Conservation (phyloP, 257 asterid genomes). For the Hygrophila difformis region DNA sequence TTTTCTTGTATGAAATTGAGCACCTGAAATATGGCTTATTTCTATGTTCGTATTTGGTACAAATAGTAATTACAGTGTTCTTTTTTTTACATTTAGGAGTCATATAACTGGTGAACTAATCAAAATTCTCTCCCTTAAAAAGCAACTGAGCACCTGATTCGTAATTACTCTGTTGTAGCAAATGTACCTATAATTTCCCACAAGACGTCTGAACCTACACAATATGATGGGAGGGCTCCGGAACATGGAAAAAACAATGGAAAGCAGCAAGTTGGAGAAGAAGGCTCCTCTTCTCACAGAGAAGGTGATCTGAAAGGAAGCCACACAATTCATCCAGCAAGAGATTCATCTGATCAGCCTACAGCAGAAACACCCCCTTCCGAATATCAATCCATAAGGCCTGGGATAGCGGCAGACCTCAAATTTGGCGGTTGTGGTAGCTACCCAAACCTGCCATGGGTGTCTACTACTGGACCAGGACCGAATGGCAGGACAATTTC, state of each 20-base stretch:
- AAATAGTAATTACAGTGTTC: too few relatives aligned
- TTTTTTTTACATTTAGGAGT: too few relatives aligned
- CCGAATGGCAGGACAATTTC: constrained; percentile 86
- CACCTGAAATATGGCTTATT: too few relatives aligned
- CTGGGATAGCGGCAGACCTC: constrained; percentile 77
- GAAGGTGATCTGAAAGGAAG: constrained; percentile 41
- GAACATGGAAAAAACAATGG: constrained; percentile 47
- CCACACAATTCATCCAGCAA: constrained; percentile 27
- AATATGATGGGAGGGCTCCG: constrained; percentile 41
- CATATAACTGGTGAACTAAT: too few relatives aligned
- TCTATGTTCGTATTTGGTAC: too few relatives aligned
- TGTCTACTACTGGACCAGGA: constrained; percentile 72
- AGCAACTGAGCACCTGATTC: constrained; percentile 16
- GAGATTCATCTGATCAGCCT: constrained; percentile 40
- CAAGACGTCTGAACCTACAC: constrained; percentile 46
- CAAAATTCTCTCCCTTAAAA: too few relatives aligned
- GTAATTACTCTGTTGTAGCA: constrained; percentile 16
- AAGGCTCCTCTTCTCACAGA: constrained; percentile 42
- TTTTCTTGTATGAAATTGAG: neutral
- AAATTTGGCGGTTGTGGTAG: constrained; percentile 89
- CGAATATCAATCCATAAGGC: constrained; percentile 75
- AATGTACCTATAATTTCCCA: constrained; percentile 28
- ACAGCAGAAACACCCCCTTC: constrained; percentile 47
- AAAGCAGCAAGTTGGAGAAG: constrained; percentile 52
- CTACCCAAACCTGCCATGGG: constrained; percentile 91